Evolutionary conservation across 805 yeast species (phyloP).

Genomic region (Metschnikowia kofuensis): DNA sequence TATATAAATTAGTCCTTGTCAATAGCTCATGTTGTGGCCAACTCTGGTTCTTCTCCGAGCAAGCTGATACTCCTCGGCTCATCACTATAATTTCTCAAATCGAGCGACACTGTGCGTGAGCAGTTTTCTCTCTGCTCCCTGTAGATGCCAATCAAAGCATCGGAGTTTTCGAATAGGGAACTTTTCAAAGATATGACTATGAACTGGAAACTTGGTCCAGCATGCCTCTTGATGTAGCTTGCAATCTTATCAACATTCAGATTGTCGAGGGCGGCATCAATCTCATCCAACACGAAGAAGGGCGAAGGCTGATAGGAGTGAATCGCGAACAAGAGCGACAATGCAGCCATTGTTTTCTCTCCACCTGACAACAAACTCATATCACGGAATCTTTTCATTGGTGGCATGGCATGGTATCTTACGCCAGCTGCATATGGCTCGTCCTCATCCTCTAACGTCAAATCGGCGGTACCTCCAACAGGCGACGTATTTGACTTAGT

Average conservation of each 20-base stretch:
- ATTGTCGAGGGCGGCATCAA: conserved; percentile 96
- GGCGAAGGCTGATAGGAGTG: conserved; percentile 93
- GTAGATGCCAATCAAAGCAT: conserved; percentile 89
- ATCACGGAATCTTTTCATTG: conserved; percentile 87
- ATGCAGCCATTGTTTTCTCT: conserved; percentile 93
- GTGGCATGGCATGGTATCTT: conserved; percentile 93
- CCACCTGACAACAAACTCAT: conserved; percentile 95
- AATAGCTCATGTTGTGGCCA: no score
- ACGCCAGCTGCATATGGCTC: conserved; percentile 85
- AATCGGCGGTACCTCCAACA: conserved; percentile 89
- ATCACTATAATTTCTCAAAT: conserved; percentile 53
- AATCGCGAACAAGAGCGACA: conserved; percentile 86
- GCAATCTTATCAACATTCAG: conserved; percentile 85
- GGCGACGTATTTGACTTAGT: conserved; percentile 71
- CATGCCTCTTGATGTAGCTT: conserved; percentile 71
- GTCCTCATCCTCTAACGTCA: conserved; percentile 83
- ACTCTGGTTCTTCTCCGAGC: no score
- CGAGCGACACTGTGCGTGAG: conserved; percentile 70
- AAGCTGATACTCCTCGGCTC: conserved; percentile 4
- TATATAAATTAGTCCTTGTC: no score
- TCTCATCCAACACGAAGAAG: conserved; percentile 92
- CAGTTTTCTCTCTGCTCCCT: conserved; percentile 73
- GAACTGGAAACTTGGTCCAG: conserved; percentile 80
- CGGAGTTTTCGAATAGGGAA: conserved; percentile 81
- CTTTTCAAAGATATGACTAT: conserved; percentile 91